Percentiles rank a stretch among this genome's conserved stretches.
Evolutionary conservation across 2,329 filamentous ascomycete species (phyloP).

Genomic region (Tolypocladium nubicola): DNA sequence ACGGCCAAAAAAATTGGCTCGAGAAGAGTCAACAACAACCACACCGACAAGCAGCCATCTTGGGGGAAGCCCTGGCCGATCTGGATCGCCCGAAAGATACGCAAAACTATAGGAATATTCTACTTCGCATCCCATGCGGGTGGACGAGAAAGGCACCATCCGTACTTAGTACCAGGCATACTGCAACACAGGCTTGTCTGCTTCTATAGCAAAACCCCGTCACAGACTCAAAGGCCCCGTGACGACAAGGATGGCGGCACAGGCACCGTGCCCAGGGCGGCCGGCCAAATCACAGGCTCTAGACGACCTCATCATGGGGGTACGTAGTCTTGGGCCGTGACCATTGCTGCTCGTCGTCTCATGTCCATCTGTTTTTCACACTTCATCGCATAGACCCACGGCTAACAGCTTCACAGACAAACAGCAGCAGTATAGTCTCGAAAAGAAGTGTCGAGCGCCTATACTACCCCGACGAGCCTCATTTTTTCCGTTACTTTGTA

Average conservation of each 20-base stretch:
- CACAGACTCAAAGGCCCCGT: not conserved
- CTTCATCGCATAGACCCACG: not conserved
- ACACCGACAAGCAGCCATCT: not conserved
- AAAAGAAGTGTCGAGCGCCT: conserved; percentile 87
- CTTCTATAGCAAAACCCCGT: not conserved
- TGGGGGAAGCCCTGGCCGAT: too few species aligned
- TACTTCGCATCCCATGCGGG: not conserved
- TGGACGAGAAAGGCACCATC: not conserved
- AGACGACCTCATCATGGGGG: conserved; percentile 47
- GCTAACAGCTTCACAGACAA: conserved; percentile 45
- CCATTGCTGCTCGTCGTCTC: not conserved
- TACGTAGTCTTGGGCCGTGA: conserved; percentile 20
- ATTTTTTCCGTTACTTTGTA: conserved; percentile 84
- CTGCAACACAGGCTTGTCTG: not conserved
- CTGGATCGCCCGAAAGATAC: not conserved
- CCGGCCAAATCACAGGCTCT: conserved; percentile 15
- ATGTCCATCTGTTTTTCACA: too few species aligned
- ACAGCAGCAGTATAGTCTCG: conserved; percentile 84
- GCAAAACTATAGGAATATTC: not conserved
- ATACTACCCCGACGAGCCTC: conserved; percentile 66
- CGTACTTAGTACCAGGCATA: not conserved
- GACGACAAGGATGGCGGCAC: not conserved
- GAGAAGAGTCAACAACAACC: not conserved
- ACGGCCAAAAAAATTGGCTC: not conserved
- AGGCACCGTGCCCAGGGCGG: not conserved